phyloP scores from a whole-genome alignment of 106 monocot genomes.

The Dactylorhiza incarnata region DNA sequence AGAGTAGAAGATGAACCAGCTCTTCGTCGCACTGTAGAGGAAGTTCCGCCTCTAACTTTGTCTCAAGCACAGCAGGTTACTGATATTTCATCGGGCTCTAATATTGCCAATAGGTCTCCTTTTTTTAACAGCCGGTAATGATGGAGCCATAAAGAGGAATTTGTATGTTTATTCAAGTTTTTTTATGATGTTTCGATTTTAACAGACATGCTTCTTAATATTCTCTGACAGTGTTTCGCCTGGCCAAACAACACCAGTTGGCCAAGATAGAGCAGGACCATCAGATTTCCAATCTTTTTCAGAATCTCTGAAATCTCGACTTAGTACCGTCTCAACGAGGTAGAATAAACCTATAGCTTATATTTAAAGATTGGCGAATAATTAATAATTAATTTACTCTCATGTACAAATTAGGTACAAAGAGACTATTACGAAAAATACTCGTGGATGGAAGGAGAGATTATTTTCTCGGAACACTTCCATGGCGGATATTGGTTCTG shows the following conservation, averaged over 20 bases:
- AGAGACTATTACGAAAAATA: slow-evolving; percentile 65
- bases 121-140: slow-evolving; percentile 23
- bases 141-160: not conserved
- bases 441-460: slow-evolving; percentile 73
- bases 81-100: slow-evolving; percentile 5
- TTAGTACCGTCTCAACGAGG: slow-evolving; percentile 61
- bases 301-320: slow-evolving; percentile 61
- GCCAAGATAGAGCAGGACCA: slow-evolving; percentile 60
- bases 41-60: slow-evolving; percentile 2
- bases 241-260: slow-evolving; percentile 44
- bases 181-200: not conserved
- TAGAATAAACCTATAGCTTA: slow-evolving; percentile 9
- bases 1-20: slow-evolving; percentile 28
- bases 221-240: slow-evolving; percentile 26
- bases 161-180: not conserved
- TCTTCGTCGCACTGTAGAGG: slow-evolving; percentile 19
- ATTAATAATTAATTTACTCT: not conserved
- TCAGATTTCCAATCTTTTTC: slow-evolving; percentile 71
- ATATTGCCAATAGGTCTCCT: slow-evolving; percentile 13
- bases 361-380: not conserved
- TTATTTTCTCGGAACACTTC: slow-evolving; percentile 48
- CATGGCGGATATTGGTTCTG: slow-evolving; percentile 63
- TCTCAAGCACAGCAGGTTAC: slow-evolving; percentile 17
- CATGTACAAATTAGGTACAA: slow-evolving; percentile 35
- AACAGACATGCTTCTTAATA: not conserved